Percentiles rank a stretch among this genome's conserved stretches.
Conservation (phyloP, 139 green algal species). For the Volvox africanus region DNA sequence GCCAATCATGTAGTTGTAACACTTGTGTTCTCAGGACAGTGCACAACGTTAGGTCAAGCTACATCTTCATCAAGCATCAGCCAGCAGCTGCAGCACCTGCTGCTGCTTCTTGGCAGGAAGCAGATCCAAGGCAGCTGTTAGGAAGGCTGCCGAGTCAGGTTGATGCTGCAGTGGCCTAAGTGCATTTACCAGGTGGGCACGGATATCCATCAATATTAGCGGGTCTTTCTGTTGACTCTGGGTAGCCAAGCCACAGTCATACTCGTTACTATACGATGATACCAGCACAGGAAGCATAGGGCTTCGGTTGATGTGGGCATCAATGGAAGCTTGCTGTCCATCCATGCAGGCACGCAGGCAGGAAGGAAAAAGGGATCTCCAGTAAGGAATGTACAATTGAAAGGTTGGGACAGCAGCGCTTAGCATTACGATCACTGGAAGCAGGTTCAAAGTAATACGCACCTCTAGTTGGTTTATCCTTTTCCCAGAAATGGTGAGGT, state of each 20-base stretch:
- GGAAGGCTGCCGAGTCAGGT: slow-evolving; percentile 6
- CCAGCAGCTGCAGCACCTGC: slow-evolving; percentile 21
- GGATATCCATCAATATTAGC: neutral
- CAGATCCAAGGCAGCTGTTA: slow-evolving; percentile 27
- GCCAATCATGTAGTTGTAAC: too few relatives aligned
- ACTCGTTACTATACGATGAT: neutral
- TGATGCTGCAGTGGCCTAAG: slow-evolving; percentile 2
- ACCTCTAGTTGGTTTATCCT: slow-evolving; percentile 35
- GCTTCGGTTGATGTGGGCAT: slow-evolving; percentile 44
- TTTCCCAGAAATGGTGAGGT: slow-evolving; percentile 19
- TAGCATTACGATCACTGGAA: neutral
- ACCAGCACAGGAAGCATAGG: slow-evolving; percentile 7
- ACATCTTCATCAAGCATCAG: neutral
- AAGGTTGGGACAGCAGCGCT: too few relatives aligned
- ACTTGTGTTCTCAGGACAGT: too few relatives aligned
- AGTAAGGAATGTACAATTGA: too few relatives aligned
- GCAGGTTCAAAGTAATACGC: neutral
- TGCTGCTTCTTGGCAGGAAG: slow-evolving; percentile 23
- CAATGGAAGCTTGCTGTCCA: slow-evolving; percentile 35
- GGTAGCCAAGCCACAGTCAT: neutral
- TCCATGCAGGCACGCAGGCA: too few relatives aligned
- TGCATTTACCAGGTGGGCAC: neutral
- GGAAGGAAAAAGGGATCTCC: neutral
- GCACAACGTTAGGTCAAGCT: too few relatives aligned
- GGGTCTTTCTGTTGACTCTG: neutral